phyloP scores from a whole-genome alignment of 2,329 filamentous ascomycete genomes.

The Rhynchosporium secalis region DNA sequence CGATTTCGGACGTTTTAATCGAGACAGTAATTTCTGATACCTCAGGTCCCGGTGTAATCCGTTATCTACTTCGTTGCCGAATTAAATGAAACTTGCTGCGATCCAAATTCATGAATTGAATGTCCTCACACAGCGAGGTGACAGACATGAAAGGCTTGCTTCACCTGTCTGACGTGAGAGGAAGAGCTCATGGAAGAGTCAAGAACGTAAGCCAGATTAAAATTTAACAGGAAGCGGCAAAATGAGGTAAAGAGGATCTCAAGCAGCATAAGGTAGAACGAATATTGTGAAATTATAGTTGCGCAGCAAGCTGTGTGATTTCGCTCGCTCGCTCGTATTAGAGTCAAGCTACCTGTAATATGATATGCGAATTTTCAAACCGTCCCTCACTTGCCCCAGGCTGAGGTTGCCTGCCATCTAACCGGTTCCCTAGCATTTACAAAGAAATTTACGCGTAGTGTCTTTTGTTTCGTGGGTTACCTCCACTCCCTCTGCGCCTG shows the following conservation, averaged over 20 bases:
- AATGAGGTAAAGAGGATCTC: background rate
- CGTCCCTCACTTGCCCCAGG: slow-evolving; percentile 12
- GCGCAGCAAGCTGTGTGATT: slow-evolving; percentile 11
- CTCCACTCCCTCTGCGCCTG: background rate
- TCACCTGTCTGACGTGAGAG: no score
- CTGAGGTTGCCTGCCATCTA: slow-evolving; percentile 7
- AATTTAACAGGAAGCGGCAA: background rate
- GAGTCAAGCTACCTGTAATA: slow-evolving; percentile 2
- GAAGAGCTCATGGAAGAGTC: no score
- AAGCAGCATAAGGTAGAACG: no score
- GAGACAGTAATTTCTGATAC: no score
- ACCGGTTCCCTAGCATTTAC: slow-evolving; percentile 25
- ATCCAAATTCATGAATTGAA: no score
- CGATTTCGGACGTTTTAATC: no score
- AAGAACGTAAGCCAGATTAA: background rate
- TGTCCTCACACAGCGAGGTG: no score
- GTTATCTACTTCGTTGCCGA: no score
- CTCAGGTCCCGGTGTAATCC: no score
- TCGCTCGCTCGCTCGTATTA: background rate
- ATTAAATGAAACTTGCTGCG: no score
- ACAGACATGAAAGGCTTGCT: no score
- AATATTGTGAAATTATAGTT: background rate
- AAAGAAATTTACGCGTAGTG: slow-evolving; percentile 11
- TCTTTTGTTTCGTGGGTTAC: background rate
- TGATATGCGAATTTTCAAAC: slow-evolving; percentile 5